A percentile compares a stretch with the other conserved stretches of the same genome.
Evolutionary conservation across 176 grass and related monocot genomes (phyloP).

Genomic region (Paspalum vaginatum): DNA sequence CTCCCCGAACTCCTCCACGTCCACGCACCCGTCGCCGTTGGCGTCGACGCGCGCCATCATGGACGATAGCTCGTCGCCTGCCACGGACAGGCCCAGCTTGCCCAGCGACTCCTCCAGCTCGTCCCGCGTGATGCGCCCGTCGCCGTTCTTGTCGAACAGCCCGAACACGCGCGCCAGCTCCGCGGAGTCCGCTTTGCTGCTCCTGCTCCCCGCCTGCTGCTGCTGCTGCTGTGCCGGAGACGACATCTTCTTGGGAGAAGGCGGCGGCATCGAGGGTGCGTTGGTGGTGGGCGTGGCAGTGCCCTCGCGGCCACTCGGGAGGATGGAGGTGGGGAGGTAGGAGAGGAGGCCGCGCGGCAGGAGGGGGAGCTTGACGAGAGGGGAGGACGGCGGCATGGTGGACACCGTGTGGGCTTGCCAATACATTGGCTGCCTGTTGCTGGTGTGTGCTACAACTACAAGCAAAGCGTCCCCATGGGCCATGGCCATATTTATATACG

Average conservation of each 20-base stretch:
- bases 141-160: conserved; percentile 78
- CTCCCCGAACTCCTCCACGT: conserved; percentile 71
- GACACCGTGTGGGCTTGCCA: conserved; percentile 28
- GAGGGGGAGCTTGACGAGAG: conserved; percentile 36
- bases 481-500: conserved; percentile 20
- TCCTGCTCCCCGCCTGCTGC: not conserved
- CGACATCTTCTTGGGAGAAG: conserved; percentile 38
- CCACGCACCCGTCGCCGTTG: conserved; percentile 75
- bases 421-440: not conserved
- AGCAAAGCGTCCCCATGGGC: conserved; percentile 28
- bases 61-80: conserved; percentile 53
- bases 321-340: conserved; percentile 52
- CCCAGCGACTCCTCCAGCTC: conserved; percentile 74
- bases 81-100: conserved; percentile 63
- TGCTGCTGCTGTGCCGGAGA: not conserved
- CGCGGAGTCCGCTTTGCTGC: not conserved
- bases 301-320: conserved; percentile 28
- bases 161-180: conserved; percentile 70
- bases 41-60: conserved; percentile 82
- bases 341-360: conserved; percentile 50
- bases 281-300: not conserved
- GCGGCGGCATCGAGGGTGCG: not conserved
- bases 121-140: conserved; percentile 70
- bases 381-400: conserved; percentile 35
- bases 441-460: conserved; percentile 23